These are phyloP conservation scores for Mucor lusitanicus DNA, from an alignment of 371 early-diverging fungal species.

Conservation along the genomic window DNA sequence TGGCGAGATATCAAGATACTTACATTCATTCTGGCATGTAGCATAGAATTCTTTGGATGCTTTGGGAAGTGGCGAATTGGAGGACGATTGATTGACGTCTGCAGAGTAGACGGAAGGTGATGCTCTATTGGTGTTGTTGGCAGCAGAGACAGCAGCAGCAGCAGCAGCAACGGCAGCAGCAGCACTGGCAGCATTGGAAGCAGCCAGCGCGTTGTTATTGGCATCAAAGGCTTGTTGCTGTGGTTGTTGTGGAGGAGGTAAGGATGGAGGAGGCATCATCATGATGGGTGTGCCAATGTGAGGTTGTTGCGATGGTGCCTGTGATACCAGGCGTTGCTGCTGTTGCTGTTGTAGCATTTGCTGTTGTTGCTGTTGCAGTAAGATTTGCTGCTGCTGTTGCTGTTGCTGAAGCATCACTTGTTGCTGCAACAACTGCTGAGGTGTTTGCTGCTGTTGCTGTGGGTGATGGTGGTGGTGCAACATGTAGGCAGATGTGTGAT, in stretches of 20 bases:
- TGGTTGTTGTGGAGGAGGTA: background rate
- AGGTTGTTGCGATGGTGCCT: background rate
- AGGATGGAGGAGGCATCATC: background rate
- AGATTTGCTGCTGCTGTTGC: constrained; percentile 11
- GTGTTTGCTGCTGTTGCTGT: constrained; percentile 9
- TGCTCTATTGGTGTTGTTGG: background rate
- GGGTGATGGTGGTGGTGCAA: background rate
- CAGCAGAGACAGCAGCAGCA: background rate
- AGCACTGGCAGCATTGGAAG: background rate
- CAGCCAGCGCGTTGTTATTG: background rate
- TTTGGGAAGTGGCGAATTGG: constrained; percentile 4
- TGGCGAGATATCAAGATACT: background rate
- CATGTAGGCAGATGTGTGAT: background rate
- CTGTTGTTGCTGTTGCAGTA: constrained; percentile 8
- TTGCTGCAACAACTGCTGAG: constrained; percentile 5
- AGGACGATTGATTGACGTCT: background rate
- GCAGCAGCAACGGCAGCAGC: constrained; percentile 1
- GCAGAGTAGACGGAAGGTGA: background rate
- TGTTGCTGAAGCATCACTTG: constrained; percentile 1
- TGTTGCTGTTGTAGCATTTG: background rate
- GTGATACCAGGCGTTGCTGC: background rate
- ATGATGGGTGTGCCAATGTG: background rate
- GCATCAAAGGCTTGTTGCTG: constrained; percentile 4
- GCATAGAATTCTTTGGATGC: constrained; percentile 21
- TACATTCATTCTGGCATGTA: constrained; percentile 11